Percentiles rank a stretch among this genome's conserved stretches.
Evolutionary conservation across 202 grass and related monocot genomes (phyloP).

Genomic region (Hordeum pubiflorum): DNA sequence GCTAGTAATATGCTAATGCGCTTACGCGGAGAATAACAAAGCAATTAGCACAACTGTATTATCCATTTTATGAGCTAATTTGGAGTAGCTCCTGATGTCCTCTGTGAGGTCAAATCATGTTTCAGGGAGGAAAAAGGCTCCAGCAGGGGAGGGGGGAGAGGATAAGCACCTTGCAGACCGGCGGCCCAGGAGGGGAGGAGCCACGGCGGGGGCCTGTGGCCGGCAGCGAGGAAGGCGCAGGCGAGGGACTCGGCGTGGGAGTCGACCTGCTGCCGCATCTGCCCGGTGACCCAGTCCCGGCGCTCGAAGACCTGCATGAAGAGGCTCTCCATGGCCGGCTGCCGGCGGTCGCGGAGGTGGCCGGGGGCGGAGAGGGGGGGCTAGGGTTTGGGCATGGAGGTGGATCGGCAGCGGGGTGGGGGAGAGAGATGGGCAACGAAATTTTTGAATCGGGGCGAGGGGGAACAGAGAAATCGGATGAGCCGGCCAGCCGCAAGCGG

Average conservation of each 20-base stretch:
- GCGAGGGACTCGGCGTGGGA: conserved; percentile 44
- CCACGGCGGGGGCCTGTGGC: conserved; percentile 39
- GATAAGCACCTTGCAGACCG: neutral
- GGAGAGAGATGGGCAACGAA: neutral
- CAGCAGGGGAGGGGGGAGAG: neutral
- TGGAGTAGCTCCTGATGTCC: neutral
- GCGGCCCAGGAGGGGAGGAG: neutral
- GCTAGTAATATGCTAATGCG: neutral
- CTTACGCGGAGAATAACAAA: neutral
- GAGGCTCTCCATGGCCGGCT: conserved; percentile 41
- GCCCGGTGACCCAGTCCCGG: conserved; percentile 31
- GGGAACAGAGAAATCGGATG: neutral
- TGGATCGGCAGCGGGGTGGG: neutral
- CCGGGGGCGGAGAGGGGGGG: neutral
- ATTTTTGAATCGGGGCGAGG: neutral
- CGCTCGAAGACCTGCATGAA: conserved; percentile 62
- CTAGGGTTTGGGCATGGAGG: conserved; percentile 19
- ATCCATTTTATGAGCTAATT: neutral
- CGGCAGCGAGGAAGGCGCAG: conserved; percentile 35
- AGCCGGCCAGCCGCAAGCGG: neutral
- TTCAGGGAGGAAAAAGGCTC: too few species aligned
- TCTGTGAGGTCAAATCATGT: neutral
- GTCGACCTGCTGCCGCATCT: conserved; percentile 47
- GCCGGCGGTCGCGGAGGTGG: neutral
- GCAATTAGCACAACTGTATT: neutral